A percentile compares a stretch with the other conserved stretches of the same genome.
Evolutionary conservation across 2,329 filamentous ascomycete species (phyloP).

Genomic region (Fusarium sp.): DNA sequence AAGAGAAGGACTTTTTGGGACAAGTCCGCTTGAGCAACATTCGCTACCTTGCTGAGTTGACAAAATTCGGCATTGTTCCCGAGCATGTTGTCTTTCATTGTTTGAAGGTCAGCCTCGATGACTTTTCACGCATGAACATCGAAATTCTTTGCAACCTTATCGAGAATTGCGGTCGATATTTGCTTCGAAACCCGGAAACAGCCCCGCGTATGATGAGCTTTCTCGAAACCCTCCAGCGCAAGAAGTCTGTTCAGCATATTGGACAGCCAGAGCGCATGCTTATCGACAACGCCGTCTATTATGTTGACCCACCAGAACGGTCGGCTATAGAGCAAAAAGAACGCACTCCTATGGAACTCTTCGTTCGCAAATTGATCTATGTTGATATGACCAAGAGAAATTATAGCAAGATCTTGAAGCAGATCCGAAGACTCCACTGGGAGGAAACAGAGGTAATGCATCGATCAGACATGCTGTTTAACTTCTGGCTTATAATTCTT

Average conservation of each 20-base stretch:
- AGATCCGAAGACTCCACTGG: constrained; percentile 96
- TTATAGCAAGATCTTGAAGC: constrained; percentile 92
- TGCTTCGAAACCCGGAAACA: constrained; percentile 92
- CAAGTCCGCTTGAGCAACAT: constrained; percentile 95
- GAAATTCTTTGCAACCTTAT: constrained; percentile 97
- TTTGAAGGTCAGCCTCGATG: constrained; percentile 95
- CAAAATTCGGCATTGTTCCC: constrained; percentile 97
- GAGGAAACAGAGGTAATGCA: constrained; percentile 82
- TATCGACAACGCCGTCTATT: constrained; percentile 97
- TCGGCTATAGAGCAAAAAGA: constrained; percentile 97
- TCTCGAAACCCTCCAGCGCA: constrained; percentile 92
- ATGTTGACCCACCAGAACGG: constrained; percentile 93
- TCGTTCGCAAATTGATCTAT: constrained; percentile 92
- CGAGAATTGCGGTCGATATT: constrained; percentile 95
- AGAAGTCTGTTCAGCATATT: constrained; percentile 95
- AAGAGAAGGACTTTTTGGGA: constrained; percentile 96
- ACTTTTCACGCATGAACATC: constrained; percentile 99
- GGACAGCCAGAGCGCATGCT: constrained; percentile 97
- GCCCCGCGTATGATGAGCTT: constrained; percentile 94
- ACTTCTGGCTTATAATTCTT: constrained; percentile 10
- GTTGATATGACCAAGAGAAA: constrained; percentile 94
- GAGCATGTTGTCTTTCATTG: constrained; percentile 99
- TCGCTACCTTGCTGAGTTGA: constrained; percentile 96
- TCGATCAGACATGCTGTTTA: no score
- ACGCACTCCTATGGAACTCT: constrained; percentile 90